phyloP scores from a whole-genome alignment of 192 early-diverging fungal species.

The Diversispora eburnea region DNA sequence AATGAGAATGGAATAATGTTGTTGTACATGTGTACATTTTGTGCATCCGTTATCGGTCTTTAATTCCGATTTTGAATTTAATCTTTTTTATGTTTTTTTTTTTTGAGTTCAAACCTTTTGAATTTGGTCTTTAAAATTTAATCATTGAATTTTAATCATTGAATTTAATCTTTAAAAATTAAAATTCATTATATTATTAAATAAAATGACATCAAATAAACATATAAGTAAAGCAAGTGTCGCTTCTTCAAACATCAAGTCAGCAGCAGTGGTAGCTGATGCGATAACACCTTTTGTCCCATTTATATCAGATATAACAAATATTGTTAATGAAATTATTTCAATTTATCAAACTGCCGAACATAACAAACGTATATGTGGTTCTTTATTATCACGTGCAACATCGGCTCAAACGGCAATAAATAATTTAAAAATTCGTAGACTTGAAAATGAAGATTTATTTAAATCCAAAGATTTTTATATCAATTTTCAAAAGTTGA shows the following conservation, averaged over 20 bases:
- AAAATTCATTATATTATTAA: too few relatives aligned
- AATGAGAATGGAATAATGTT: too few relatives aligned
- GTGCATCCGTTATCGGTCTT: too few relatives aligned
- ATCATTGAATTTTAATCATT: too few relatives aligned
- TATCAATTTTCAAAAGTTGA: slow-evolving; percentile 21
- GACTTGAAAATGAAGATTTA: slow-evolving; percentile 20
- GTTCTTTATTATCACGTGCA: slow-evolving; percentile 10
- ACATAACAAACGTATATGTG: slow-evolving; percentile 29
- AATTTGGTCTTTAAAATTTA: too few relatives aligned
- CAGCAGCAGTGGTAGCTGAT: slow-evolving; percentile 9
- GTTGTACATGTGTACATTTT: too few relatives aligned
- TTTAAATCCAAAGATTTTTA: slow-evolving; percentile 28
- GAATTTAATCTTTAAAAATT: too few relatives aligned
- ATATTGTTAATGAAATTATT: slow-evolving; percentile 15
- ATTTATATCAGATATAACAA: slow-evolving; percentile 11
- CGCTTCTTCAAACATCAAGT: not conserved
- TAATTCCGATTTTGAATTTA: too few relatives aligned
- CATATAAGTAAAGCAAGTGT: too few relatives aligned
- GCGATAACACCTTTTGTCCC: slow-evolving; percentile 21
- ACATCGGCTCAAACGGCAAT: slow-evolving; percentile 17
- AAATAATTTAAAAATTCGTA: slow-evolving; percentile 13
- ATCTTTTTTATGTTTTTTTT: too few relatives aligned
- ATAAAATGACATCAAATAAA: too few relatives aligned
- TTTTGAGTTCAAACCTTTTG: too few relatives aligned
- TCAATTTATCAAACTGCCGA: slow-evolving; percentile 23